These are phyloP conservation scores for Fusarium sp. DNA, from an alignment of 2,329 filamentous ascomycete species.

Conservation along the genomic window DNA sequence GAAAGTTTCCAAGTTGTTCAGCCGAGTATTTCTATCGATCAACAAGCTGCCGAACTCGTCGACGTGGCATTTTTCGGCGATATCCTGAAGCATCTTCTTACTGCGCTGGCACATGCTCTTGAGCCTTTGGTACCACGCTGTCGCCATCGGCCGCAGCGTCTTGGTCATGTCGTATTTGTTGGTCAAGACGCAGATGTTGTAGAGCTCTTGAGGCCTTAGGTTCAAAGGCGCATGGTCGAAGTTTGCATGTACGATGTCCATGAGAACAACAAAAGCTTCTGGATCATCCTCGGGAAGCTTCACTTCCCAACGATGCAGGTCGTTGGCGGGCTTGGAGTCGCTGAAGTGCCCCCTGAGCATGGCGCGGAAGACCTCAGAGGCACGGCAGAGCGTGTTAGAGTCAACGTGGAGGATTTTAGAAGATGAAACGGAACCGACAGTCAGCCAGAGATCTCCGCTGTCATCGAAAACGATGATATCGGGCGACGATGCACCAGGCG, in stretches of 20 bases:
- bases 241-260: not conserved
- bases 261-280: not conserved
- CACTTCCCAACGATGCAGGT: not conserved
- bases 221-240: not conserved
- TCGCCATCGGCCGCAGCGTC: not conserved
- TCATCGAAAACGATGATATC: not conserved
- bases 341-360: not conserved
- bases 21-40: not conserved
- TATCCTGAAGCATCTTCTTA: not conserved
- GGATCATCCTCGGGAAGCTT: not conserved
- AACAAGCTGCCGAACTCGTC: not conserved
- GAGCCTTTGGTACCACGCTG: not conserved
- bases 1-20: not conserved
- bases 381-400: not conserved
- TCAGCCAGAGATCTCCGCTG: not conserved
- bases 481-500: not conserved
- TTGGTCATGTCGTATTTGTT: slow-evolving; percentile 5
- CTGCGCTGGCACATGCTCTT: not conserved
- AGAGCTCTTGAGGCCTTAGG: not conserved
- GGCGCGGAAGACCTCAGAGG: not conserved
- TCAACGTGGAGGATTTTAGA: not conserved
- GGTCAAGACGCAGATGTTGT: not conserved
- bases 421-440: too few relatives aligned
- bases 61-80: not conserved
- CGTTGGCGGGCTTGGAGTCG: not conserved